A percentile compares a stretch with the other conserved stretches of the same genome.
Evolutionary conservation across 163 green algal species (phyloP).

Genomic region (Coccomyxa subellipsoidea): DNA sequence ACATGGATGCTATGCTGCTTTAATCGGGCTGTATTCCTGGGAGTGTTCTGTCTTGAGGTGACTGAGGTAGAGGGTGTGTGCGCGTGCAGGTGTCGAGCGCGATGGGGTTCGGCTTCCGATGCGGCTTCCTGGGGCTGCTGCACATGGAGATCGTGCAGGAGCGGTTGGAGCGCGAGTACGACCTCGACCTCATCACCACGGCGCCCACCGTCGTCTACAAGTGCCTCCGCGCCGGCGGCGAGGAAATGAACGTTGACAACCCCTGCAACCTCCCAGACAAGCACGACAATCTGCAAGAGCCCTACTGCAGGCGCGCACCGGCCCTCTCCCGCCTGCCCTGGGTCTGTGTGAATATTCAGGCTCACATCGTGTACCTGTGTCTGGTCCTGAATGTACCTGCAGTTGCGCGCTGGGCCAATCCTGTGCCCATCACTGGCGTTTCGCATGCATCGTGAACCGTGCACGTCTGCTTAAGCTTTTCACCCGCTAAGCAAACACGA

Average conservation of each 20-base stretch:
- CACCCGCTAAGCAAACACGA: neutral
- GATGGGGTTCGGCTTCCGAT: slow-evolving; percentile 97
- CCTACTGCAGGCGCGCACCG: slow-evolving; percentile 52
- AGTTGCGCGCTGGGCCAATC: too few species aligned
- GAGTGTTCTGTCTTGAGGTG: too few species aligned
- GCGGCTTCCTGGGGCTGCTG: slow-evolving; percentile 93
- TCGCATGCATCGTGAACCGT: too few species aligned
- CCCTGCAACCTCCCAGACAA: slow-evolving; percentile 61
- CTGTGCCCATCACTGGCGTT: too few species aligned
- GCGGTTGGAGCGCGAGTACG: slow-evolving; percentile 76
- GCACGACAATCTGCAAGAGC: slow-evolving; percentile 64
- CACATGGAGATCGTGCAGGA: slow-evolving; percentile 98
- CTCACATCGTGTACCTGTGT: too few species aligned
- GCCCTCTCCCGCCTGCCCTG: neutral
- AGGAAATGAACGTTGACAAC: slow-evolving; percentile 72
- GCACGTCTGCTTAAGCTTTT: too few species aligned
- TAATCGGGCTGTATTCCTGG: too few species aligned
- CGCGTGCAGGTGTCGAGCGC: slow-evolving; percentile 61
- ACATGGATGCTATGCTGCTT: too few species aligned
- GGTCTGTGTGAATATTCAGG: too few species aligned
- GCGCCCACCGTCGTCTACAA: slow-evolving; percentile 73
- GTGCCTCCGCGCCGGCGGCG: slow-evolving; percentile 52
- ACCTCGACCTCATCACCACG: slow-evolving; percentile 82
- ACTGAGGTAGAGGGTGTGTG: neutral
- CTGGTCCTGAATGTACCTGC: too few species aligned